These are phyloP conservation scores for Glycine soja DNA, from an alignment of 306 rosid genomes.

Conservation along the genomic window DNA sequence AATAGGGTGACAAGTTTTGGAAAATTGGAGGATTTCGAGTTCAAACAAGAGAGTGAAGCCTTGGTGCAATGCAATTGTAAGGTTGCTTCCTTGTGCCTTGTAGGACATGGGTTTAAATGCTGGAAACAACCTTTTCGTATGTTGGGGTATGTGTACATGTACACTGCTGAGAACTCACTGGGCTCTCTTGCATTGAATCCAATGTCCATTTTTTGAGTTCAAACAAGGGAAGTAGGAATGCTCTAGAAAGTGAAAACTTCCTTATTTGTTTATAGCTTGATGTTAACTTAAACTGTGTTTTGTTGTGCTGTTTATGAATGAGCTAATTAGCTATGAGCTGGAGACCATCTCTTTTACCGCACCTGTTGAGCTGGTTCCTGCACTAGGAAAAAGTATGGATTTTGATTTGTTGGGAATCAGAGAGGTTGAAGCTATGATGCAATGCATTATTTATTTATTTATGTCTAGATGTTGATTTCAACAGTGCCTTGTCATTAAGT, in stretches of 20 bases:
- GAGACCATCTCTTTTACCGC: not conserved
- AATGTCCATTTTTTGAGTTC: not conserved
- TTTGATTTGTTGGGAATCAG: too few species aligned
- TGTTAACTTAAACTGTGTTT: conserved; percentile 31
- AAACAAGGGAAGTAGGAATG: conserved; percentile 10
- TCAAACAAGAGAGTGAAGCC: not conserved
- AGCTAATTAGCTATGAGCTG: conserved; percentile 5
- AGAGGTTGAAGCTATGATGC: too few species aligned
- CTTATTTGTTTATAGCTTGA: not conserved
- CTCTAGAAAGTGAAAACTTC: conserved; percentile 6
- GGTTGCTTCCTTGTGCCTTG: not conserved
- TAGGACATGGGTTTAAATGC: not conserved
- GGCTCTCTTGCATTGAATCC: not conserved
- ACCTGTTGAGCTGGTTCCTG: not conserved
- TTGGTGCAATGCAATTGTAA: not conserved
- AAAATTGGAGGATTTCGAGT: not conserved
- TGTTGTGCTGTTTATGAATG: conserved; percentile 11
- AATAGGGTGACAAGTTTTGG: conserved; percentile 11
- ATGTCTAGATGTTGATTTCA: too few species aligned
- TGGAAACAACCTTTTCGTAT: not conserved
- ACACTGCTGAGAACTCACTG: not conserved
- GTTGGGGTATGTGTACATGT: not conserved
- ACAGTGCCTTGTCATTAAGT: too few species aligned
- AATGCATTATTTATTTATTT: too few species aligned
- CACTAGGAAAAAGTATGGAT: not conserved